Percentiles rank a stretch among this genome's conserved stretches.
These are phyloP conservation scores for Coniochaeta sp. DNA, from an alignment of 2,329 filamentous ascomycete genomes.

Conservation along the genomic window DNA sequence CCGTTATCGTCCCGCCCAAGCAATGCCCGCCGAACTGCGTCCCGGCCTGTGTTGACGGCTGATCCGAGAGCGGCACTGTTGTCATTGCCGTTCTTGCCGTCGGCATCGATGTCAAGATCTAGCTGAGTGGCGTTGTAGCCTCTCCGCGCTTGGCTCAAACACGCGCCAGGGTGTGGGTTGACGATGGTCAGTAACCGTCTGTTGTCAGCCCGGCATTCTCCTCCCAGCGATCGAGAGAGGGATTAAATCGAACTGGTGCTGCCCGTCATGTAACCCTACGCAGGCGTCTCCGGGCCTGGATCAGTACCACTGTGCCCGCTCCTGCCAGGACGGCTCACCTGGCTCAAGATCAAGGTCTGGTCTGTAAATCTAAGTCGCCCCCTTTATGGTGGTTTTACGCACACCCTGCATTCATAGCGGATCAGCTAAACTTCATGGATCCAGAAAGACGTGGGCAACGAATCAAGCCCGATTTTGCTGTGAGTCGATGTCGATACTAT, in stretches of 20 bases:
- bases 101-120: background rate
- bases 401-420: too few species aligned
- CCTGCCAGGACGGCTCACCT: background rate
- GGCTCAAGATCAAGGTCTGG: background rate
- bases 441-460: too few species aligned
- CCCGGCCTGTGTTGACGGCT: background rate
- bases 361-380: background rate
- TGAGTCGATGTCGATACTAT: too few species aligned
- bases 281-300: background rate
- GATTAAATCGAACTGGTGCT: background rate
- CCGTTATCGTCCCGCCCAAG: background rate
- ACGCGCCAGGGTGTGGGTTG: background rate
- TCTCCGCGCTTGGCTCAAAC: background rate
- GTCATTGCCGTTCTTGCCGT: background rate
- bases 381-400: background rate
- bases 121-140: background rate
- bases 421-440: too few species aligned
- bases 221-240: background rate
- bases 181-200: background rate
- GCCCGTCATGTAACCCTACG: background rate
- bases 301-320: background rate
- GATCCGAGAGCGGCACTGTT: background rate
- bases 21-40: background rate
- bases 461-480: too few species aligned
- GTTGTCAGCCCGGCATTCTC: background rate